Percentiles rank a stretch among this genome's conserved stretches.
These are phyloP conservation scores for Fusarium sp. DNA, from an alignment of 2,329 filamentous ascomycete genomes.

Conservation along the genomic window DNA sequence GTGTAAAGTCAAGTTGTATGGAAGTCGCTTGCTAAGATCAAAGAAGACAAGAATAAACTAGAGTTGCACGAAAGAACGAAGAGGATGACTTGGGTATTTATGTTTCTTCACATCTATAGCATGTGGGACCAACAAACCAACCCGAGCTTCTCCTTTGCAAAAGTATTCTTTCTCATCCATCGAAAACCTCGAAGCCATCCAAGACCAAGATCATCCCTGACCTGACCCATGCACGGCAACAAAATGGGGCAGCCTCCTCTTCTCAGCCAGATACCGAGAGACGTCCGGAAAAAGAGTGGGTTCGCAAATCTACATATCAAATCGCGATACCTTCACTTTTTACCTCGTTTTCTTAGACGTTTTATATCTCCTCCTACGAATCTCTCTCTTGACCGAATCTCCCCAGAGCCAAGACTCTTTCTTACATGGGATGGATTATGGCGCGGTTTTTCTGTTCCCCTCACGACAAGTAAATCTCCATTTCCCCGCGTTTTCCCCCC, in stretches of 20 bases:
- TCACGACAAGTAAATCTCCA: conserved; percentile 27
- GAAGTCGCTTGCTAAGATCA: conserved; percentile 4
- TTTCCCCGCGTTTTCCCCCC: conserved; percentile 41
- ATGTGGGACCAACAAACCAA: conserved; percentile 27
- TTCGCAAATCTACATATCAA: conserved; percentile 1
- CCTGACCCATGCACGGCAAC: not conserved
- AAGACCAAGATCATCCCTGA: not conserved
- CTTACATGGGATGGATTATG: conserved; percentile 36
- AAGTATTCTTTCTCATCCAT: not conserved
- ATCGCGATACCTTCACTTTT: conserved; percentile 31
- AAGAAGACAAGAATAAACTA: not conserved
- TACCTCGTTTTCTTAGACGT: conserved; percentile 20
- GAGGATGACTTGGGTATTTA: conserved; percentile 37
- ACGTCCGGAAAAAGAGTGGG: conserved; percentile 39
- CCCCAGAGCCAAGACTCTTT: conserved; percentile 30
- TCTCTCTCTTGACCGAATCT: not conserved
- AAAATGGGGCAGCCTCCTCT: not conserved
- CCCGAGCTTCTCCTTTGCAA: conserved; percentile 14
- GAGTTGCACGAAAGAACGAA: not conserved
- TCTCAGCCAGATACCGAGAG: conserved; percentile 35
- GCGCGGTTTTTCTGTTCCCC: conserved; percentile 30
- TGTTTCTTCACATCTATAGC: conserved; percentile 15
- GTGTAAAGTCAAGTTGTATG: not conserved
- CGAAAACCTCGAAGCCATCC: conserved; percentile 20
- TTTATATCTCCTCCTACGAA: conserved; percentile 7